Evolutionary conservation across 2,329 filamentous ascomycete species (phyloP), one percentile per base, ranked within the genome.

Genomic region (Ceratocystis ficicola): DNA sequence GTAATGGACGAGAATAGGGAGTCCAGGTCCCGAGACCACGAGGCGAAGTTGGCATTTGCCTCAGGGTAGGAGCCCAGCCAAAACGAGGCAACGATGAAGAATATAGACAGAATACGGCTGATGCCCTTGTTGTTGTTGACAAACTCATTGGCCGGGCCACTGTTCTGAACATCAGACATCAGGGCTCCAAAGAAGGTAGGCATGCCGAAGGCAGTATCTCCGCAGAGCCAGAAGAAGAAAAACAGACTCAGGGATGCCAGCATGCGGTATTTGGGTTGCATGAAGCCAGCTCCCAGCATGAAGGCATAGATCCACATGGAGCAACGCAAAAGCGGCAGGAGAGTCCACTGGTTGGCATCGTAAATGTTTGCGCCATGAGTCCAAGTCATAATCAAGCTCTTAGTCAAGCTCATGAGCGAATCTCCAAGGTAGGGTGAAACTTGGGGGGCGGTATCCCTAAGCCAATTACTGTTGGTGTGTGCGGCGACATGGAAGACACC

Each of bases 141-240:
- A 69, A 78, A 80, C 22, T 81, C 77, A 62, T 76, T 77, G 69
- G 80, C 78, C 1, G 77, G 73, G 52, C 76, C 76, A 69, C 78
- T 74, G 71, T 82, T 80, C 68, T 83, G 80, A 46, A 86, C 70
- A 70, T 86, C 84, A 41, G 82, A 80, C 36, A 87, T 76, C 71
- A 86, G 81, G 70, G 83, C 83, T 68, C 84, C 84, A 67, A 80
- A 81, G 73, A 84, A 82, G 71, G 85, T 81, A 72, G 84, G 84
- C 74, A 82, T 80, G 62, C 80, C 79, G 68, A 82, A 82, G 44
- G 74, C 74, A 36, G 76, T 69, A 46, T 75, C 72, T 6, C 68
- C 68, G 28, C 74, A 74, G 22, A 70, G 73, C 67, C 77, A 76
- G 71, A 76, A 81, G 69, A 77, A 80, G 69, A 79, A 82, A n/a